Percentiles rank a stretch among this genome's conserved stretches.
These are phyloP conservation scores for Hsuehochloa calcarea DNA, from an alignment of 176 grass and related monocot species.

Conservation along the genomic window DNA sequence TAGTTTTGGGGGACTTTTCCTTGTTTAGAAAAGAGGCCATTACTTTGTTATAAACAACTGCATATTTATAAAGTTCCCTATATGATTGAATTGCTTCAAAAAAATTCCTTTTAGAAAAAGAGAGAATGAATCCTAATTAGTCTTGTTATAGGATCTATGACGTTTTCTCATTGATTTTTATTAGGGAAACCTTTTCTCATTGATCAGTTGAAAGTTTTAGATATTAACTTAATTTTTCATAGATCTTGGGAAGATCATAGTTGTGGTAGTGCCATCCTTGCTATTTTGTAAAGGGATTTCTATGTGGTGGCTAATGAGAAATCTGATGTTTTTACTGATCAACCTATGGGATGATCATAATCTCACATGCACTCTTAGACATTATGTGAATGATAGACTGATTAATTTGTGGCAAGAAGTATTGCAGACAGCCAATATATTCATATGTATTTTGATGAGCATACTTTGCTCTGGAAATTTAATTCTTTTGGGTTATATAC, in stretches of 20 bases:
- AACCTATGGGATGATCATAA: background rate
- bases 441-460: no score
- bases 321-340: background rate
- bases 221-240: background rate
- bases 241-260: background rate
- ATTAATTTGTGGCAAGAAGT: background rate
- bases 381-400: background rate
- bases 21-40: background rate
- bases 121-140: no score
- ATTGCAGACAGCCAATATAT: no score
- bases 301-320: background rate
- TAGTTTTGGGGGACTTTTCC: background rate
- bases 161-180: no score
- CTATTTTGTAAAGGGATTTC: background rate
- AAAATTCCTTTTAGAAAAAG: no score
- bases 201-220: background rate
- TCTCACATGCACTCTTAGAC: background rate
- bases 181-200: no score
- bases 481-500: no score
- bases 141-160: no score
- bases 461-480: no score
- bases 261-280: background rate
- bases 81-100: no score
- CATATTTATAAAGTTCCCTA: no score
- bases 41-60: no score